phyloP scores from a whole-genome alignment of 352 stramenopile species.

The Globisporangium parvum region DNA sequence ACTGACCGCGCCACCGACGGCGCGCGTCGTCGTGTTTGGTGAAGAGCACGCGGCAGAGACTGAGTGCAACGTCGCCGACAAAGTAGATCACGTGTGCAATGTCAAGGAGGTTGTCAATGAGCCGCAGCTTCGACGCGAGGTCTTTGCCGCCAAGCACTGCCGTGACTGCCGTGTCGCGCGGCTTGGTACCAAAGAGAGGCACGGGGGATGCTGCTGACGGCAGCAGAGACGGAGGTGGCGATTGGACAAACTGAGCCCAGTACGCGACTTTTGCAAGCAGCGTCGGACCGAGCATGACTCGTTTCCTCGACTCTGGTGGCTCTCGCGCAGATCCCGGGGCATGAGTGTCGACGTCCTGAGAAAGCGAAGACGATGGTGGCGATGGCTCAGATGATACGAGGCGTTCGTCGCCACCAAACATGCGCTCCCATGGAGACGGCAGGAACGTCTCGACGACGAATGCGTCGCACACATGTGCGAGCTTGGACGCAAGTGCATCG shows the following conservation, averaged over 20 bases:
- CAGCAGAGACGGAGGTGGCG: not conserved
- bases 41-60: conserved; percentile 44
- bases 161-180: conserved; percentile 18
- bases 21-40: conserved; percentile 15
- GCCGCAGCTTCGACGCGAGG: conserved; percentile 46
- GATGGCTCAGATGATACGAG: not conserved
- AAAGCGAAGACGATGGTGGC: not conserved
- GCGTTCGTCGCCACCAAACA: conserved; percentile 5
- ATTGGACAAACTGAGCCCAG: conserved; percentile 32
- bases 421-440: conserved; percentile 9
- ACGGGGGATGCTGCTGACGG: no score
- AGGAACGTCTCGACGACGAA: conserved; percentile 27
- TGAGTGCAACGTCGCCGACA: conserved; percentile 52
- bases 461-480: conserved; percentile 13
- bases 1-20: not conserved
- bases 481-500: conserved; percentile 11
- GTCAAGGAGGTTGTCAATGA: conserved; percentile 66
- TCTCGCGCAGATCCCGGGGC: not conserved
- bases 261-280: conserved; percentile 16
- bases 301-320: conserved; percentile 5
- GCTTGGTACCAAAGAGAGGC: not conserved
- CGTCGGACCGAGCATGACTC: conserved; percentile 18
- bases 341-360: no score
- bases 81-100: conserved; percentile 54
- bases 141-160: conserved; percentile 42